Conservation (phyloP, 129 eudicot genomes). For the Flaveria sonorensis region DNA sequence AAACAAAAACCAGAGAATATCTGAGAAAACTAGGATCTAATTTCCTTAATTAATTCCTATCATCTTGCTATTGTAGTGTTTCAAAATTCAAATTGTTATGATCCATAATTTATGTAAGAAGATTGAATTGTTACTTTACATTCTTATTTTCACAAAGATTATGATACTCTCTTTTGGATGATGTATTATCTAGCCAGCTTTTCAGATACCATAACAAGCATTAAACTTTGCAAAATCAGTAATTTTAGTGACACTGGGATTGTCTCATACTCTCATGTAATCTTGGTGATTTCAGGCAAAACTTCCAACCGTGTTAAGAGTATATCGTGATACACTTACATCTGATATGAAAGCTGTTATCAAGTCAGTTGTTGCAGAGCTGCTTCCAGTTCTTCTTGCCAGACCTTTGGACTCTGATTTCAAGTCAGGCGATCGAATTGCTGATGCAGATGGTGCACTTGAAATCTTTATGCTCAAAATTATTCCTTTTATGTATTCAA, state of each 20-base stretch:
- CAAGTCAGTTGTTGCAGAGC: constrained; percentile 68
- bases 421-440: constrained; percentile 57
- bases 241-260: constrained; percentile 11
- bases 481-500: not conserved
- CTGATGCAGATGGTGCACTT: constrained; percentile 75
- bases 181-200: constrained; percentile 6
- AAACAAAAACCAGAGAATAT: constrained; percentile 1
- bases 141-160: not conserved
- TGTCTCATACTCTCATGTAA: constrained; percentile 27
- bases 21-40: constrained; percentile 4
- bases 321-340: constrained; percentile 86
- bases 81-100: constrained; percentile 4
- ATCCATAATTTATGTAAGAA: constrained; percentile 7
- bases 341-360: constrained; percentile 91
- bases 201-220: constrained; percentile 9
- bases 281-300: constrained; percentile 61
- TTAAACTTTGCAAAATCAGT: constrained; percentile 3
- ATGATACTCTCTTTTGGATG: constrained; percentile 10
- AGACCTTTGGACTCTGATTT: constrained; percentile 60
- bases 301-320: constrained; percentile 83
- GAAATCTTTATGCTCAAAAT: not conserved
- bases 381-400: constrained; percentile 70
- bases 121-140: not conserved
- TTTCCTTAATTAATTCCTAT: not conserved
- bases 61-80: not conserved